These are phyloP conservation scores for Picea sitchensis DNA, from an alignment of 75 land plant species.

Conservation along the genomic window DNA sequence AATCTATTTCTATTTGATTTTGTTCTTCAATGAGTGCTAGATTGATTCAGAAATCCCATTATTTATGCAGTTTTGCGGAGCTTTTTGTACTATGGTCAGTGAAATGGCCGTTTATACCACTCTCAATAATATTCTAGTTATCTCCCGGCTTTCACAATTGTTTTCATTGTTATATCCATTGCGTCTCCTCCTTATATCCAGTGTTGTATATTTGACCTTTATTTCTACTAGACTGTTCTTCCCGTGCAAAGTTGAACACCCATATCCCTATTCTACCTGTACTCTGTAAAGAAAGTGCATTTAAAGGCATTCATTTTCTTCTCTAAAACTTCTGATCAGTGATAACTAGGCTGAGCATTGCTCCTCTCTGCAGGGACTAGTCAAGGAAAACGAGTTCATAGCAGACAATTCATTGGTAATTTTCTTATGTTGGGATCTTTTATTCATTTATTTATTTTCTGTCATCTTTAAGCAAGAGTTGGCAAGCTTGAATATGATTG, in stretches of 20 bases:
- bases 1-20: conserved; percentile 5
- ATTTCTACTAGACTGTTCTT: neutral
- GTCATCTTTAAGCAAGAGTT: neutral
- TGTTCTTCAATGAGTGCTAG: neutral
- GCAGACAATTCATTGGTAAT: neutral
- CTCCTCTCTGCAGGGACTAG: neutral
- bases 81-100: conserved; percentile 10
- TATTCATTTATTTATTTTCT: neutral
- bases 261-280: neutral
- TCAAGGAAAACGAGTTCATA: neutral
- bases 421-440: neutral
- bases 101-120: conserved; percentile 7
- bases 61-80: conserved; percentile 9
- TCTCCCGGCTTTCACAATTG: neutral
- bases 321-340: neutral
- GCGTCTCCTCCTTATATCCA: neutral
- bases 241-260: neutral
- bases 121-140: conserved; percentile 5
- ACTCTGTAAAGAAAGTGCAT: neutral
- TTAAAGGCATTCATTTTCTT: neutral
- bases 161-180: conserved; percentile 1
- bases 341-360: neutral
- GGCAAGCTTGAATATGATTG: neutral
- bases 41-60: conserved; percentile 3
- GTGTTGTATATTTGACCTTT: neutral